These are phyloP conservation scores for Colletotrichum somersetense DNA, from an alignment of 2,329 filamentous ascomycete genomes.

Conservation along the genomic window DNA sequence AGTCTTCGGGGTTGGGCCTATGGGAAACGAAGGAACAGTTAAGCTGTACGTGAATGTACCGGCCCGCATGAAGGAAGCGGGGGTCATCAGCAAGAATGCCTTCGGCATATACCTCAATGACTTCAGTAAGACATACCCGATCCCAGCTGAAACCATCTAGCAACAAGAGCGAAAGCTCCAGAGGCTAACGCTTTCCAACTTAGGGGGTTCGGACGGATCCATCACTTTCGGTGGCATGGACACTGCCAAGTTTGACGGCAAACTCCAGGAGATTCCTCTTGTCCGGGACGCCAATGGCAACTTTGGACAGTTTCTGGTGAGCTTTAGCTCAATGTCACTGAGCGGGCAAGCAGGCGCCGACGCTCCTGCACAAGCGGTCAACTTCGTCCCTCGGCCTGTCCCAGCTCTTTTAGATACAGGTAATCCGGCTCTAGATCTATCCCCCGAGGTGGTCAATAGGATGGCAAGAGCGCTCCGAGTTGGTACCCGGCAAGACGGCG, in stretches of 20 bases:
- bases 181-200: neutral
- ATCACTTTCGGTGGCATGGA: conserved; percentile 35
- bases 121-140: neutral
- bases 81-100: conserved; percentile 4
- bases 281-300: neutral
- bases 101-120: conserved; percentile 25
- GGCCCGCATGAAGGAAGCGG: conserved; percentile 21
- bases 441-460: neutral
- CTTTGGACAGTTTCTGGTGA: conserved; percentile 3
- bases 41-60: conserved; percentile 17
- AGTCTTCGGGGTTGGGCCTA: neutral
- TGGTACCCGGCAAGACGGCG: neutral
- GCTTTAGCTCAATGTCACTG: conserved; percentile 16
- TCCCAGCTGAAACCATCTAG: neutral
- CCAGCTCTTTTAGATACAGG: conserved; percentile 17
- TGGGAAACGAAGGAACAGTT: neutral
- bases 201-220: conserved; percentile 17
- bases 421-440: neutral
- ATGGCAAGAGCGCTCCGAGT: conserved; percentile 8
- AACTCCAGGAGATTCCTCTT: conserved; percentile 16
- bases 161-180: too few species aligned
- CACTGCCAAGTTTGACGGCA: conserved; percentile 31
- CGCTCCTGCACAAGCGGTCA: neutral
- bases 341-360: neutral
- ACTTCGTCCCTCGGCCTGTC: neutral